phyloP scores from a whole-genome alignment of 2,329 filamentous ascomycete species.

The Daldinia eschscholtzii region DNA sequence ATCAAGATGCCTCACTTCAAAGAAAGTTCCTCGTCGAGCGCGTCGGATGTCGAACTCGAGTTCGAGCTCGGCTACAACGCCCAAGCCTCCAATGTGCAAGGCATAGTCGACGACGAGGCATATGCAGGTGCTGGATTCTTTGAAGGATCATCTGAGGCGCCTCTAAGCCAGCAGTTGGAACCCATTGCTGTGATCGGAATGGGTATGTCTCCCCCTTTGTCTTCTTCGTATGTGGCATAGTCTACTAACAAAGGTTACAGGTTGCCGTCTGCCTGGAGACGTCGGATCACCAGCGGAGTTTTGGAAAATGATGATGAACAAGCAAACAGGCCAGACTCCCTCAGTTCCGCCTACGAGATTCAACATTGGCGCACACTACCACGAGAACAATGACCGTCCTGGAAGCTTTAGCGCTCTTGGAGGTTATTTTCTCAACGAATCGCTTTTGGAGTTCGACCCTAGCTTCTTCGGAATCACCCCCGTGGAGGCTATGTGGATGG shows the following conservation, averaged over 20 bases:
- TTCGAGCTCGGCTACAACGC: conserved; percentile 14
- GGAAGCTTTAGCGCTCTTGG: conserved; percentile 14
- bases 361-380: conserved; percentile 8
- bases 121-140: conserved; percentile 15
- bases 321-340: conserved; percentile 9
- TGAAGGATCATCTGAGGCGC: conserved; percentile 11
- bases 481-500: conserved; percentile 56
- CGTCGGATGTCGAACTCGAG: conserved; percentile 16
- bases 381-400: conserved; percentile 12
- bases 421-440: conserved; percentile 28
- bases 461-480: conserved; percentile 55
- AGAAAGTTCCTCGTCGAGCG: conserved; percentile 20
- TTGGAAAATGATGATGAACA: conserved; percentile 17
- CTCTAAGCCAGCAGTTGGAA: conserved; percentile 34
- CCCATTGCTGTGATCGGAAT: conserved; percentile 48
- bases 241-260: conserved; percentile 7
- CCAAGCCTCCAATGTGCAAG: conserved; percentile 13
- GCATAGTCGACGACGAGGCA: conserved; percentile 16
- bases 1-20: conserved; percentile 20
- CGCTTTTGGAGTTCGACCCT: conserved; percentile 51
- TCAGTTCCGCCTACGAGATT: conserved; percentile 5
- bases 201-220: conserved; percentile 38
- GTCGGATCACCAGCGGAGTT: conserved; percentile 14
- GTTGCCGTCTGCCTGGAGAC: conserved; percentile 15
- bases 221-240: not conserved